phyloP scores from a whole-genome alignment of 2,329 filamentous ascomycete species.

The Drechslerella stenobrocha region DNA sequence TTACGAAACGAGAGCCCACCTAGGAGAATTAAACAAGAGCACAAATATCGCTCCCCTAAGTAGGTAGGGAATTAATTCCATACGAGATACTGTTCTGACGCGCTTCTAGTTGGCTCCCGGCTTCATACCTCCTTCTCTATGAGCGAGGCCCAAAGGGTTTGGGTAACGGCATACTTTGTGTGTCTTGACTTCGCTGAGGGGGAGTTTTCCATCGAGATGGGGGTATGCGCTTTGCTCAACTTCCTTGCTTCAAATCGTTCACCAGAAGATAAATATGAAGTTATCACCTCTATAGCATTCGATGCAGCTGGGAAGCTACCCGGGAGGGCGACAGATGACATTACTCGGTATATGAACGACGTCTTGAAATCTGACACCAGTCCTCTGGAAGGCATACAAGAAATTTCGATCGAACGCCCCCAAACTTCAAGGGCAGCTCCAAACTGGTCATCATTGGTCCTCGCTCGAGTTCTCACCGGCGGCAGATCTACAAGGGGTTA shows the following conservation, averaged over 20 bases:
- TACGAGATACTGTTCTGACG: slow-evolving; percentile 10
- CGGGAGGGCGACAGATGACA: slow-evolving; percentile 15
- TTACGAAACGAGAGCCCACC: slow-evolving; percentile 10
- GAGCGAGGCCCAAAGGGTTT: slow-evolving; percentile 21
- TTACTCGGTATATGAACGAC: slow-evolving; percentile 25
- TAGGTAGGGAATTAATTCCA: slow-evolving; percentile 1
- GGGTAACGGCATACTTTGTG: slow-evolving; percentile 16
- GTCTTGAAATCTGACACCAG: not conserved
- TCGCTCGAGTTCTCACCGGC: slow-evolving; percentile 14
- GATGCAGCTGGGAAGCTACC: slow-evolving; percentile 5
- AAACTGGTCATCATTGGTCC: slow-evolving; percentile 19
- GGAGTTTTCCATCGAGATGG: slow-evolving; percentile 12
- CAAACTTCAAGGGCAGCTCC: not conserved
- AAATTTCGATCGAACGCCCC: not conserved
- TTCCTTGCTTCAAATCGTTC: slow-evolving; percentile 14
- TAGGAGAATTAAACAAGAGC: slow-evolving; percentile 8
- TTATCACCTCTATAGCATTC: slow-evolving; percentile 4
- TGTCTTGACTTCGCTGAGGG: slow-evolving; percentile 5
- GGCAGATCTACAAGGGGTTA: slow-evolving; percentile 9
- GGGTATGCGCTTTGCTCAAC: slow-evolving; percentile 9
- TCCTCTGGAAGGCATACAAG: not conserved
- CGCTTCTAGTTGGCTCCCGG: slow-evolving; percentile 1
- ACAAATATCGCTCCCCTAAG: slow-evolving; percentile 4
- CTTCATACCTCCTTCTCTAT: slow-evolving; percentile 27
- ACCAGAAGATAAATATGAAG: slow-evolving; percentile 8